Base-by-base conservation (phyloP, 1,284 basidiomycete genomes). In the Sanghuangporus weigelae region DNA sequence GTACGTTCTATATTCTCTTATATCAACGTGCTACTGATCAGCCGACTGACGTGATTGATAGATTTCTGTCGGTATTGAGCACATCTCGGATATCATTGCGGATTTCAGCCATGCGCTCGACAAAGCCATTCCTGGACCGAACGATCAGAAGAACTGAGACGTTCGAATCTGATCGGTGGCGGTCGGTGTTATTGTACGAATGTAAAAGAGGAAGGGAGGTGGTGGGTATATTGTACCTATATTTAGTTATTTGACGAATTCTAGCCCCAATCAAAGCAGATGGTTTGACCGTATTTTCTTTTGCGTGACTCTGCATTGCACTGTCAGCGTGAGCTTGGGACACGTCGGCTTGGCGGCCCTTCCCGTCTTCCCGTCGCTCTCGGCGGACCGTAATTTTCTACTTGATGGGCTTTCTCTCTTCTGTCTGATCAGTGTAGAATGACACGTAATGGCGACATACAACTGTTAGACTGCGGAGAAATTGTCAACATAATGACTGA, bases 1-100 rank as follows among this genome's bases (percentile, higher is more conserved):
- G 86, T 93, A 71, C 68, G 85, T 11, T 21, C 14, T 42, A 26
- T 40, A 40, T 57, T 11, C 23, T 21, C 44, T 12, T 14, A 40
- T 7, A 12, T 54, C 31, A 36, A 49, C 21, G 16, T 10, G 48
- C 19, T 7, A 26, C 11, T 23, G 7, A 39, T 38, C 21, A 49
- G 12, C 10, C 35, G 7, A 38, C 60, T 64, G 5, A 66, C 44
- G 7, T 58, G 6, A 26, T 48, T 36, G 49, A 57, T 67, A 84
- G 82, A 81, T 84, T 7, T 80, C 83, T 3, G 86, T 89, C 51
- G 93, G 93, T n/a, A 92, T 92, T 67, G 94, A 96, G 75, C 87
- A 86, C 68, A 93, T 94, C 70, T 80, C 80, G 46, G 92, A 94
- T 71, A 94, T 94, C 72, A 89, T 93, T 68, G 90, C 90, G 11